Percentiles rank a stretch among this genome's conserved stretches.
Conservation (phyloP, 805 yeast species). For the Candida hungchunana region DNA sequence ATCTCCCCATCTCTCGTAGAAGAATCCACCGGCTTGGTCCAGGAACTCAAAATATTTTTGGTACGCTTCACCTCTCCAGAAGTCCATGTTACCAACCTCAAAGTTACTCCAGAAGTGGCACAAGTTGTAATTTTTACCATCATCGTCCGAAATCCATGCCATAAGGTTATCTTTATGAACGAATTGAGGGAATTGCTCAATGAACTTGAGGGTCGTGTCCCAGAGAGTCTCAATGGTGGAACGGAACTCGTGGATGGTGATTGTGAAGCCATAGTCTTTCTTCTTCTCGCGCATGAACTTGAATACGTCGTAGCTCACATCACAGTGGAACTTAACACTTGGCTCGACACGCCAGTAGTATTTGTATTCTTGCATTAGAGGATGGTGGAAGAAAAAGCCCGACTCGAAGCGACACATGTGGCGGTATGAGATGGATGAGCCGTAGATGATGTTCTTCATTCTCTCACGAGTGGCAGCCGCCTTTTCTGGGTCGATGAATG, state of each 20-base stretch:
- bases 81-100: conserved; percentile 69
- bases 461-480: conserved; percentile 54
- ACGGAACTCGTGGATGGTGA: conserved; percentile 69
- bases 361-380: conserved; percentile 67
- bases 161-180: conserved; percentile 58
- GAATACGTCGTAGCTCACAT: conserved; percentile 75
- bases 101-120: conserved; percentile 94
- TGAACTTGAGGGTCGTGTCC: conserved; percentile 63
- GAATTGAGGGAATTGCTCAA: conserved; percentile 54
- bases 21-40: conserved; percentile 86
- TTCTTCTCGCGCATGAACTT: conserved; percentile 75
- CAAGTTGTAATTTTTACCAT: conserved; percentile 67
- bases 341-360: conserved; percentile 98
- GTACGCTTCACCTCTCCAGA: conserved; percentile 76
- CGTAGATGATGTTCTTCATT: conserved; percentile 57
- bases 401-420: conserved; percentile 93
- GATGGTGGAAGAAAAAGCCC: conserved; percentile 84
- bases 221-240: conserved; percentile 74
- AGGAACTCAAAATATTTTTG: conserved; percentile 63
- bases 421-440: conserved; percentile 65
- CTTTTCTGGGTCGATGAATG: conserved; percentile 68
- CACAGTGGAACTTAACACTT: conserved; percentile 74
- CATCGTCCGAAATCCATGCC: conserved; percentile 68
- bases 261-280: conserved; percentile 73
- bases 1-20: conserved; percentile 93